These are phyloP conservation scores for Mortierella sp. DNA, from an alignment of 371 early-diverging fungal species.

Conservation along the genomic window DNA sequence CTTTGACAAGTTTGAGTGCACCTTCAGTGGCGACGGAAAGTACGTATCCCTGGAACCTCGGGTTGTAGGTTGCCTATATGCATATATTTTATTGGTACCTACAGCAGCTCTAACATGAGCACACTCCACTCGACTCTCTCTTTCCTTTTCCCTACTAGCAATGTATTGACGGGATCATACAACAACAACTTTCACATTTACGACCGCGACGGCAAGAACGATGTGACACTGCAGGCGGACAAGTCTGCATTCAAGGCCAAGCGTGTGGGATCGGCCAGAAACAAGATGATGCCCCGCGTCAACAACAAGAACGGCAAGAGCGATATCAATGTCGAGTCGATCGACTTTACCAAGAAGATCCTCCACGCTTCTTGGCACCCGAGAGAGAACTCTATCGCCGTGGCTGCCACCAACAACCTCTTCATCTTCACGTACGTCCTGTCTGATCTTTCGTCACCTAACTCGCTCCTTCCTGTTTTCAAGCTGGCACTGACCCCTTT, in stretches of 20 bases:
- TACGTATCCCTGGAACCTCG: constrained; percentile 23
- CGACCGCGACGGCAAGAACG: constrained; percentile 79
- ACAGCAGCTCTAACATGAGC: neutral
- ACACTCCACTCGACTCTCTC: neutral
- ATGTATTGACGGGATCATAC: constrained; percentile 96
- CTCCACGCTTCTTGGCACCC: constrained; percentile 99
- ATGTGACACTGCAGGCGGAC: constrained; percentile 96
- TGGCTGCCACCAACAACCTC: constrained; percentile 98
- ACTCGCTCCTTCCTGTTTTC: neutral
- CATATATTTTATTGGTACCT: neutral
- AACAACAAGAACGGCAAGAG: constrained; percentile 67
- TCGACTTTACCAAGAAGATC: constrained; percentile 97
- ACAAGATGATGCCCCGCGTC: constrained; percentile 60
- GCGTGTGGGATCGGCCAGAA: constrained; percentile 72
- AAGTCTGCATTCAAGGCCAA: constrained; percentile 97
- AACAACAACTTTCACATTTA: constrained; percentile 97
- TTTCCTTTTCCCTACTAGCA: constrained; percentile 48
- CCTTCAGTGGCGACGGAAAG: constrained; percentile 93
- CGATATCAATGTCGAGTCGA: constrained; percentile 83
- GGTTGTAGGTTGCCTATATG: too few relatives aligned
- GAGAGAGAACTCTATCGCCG: constrained; percentile 93
- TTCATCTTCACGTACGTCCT: constrained; percentile 88
- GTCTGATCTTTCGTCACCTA: neutral
- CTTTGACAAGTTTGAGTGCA: constrained; percentile 99
- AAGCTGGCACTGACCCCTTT: neutral